phyloP scores from a whole-genome alignment of 768 basidiomycete species.

The Wakefieldia striispora region DNA sequence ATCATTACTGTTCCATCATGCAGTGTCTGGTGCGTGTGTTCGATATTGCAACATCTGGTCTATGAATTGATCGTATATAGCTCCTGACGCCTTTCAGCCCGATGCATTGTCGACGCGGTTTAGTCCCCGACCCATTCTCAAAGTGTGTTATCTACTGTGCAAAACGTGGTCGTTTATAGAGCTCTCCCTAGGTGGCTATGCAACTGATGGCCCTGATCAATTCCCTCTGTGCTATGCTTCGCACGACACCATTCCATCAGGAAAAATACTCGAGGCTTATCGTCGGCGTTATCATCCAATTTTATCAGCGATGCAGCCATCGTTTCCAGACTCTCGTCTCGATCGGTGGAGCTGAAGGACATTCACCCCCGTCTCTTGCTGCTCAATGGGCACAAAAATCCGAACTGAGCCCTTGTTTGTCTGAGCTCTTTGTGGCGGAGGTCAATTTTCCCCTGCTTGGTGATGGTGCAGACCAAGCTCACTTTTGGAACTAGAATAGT shows the following conservation, averaged over 20 bases:
- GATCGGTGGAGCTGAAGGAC: conserved; percentile 37
- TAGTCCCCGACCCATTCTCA: conserved; percentile 73
- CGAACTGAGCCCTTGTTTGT: conserved; percentile 73
- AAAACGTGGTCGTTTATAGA: neutral
- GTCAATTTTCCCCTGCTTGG: conserved; percentile 38
- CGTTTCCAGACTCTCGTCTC: conserved; percentile 76
- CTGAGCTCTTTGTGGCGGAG: conserved; percentile 54
- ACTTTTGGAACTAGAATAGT: conserved; percentile 33
- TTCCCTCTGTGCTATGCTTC: conserved; percentile 87
- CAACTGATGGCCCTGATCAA: conserved; percentile 88
- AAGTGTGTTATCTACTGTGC: conserved; percentile 42
- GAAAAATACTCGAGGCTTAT: conserved; percentile 95
- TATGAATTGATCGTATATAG: conserved; percentile 34
- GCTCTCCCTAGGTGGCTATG: conserved; percentile 64
- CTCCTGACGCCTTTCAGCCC: conserved; percentile 83
- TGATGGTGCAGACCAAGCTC: conserved; percentile 1
- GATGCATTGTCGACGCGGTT: conserved; percentile 67
- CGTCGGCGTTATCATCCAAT: conserved; percentile 90
- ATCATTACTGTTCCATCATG: conserved; percentile 79
- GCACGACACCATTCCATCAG: conserved; percentile 88
- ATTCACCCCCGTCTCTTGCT: conserved; percentile 49
- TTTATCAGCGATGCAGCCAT: conserved; percentile 92
- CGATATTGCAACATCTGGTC: neutral
- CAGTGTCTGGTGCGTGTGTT: conserved; percentile 60
- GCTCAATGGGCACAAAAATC: conserved; percentile 84